Conservation (phyloP, 1,284 basidiomycete genomes). For the Fomes fomentarius region DNA sequence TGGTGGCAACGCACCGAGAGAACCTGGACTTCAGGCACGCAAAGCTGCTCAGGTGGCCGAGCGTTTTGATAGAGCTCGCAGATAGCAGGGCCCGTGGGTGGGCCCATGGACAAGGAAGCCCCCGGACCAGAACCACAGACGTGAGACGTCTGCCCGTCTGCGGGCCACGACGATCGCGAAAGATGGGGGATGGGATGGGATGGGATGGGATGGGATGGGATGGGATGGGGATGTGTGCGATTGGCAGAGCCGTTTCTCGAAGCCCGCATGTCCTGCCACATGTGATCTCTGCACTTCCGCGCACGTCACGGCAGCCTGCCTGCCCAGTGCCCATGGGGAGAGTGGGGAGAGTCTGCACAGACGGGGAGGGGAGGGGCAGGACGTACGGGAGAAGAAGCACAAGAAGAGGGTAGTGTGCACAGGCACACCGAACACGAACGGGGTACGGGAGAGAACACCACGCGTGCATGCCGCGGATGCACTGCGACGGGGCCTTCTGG, state of each 20-base stretch:
- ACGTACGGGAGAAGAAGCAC: background rate
- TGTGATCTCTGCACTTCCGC: conserved; percentile 15
- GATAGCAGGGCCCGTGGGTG: too few relatives aligned
- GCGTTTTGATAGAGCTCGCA: conserved; percentile 10
- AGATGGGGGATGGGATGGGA: too few relatives aligned
- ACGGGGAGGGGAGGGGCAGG: conserved; percentile 1
- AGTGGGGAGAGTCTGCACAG: background rate
- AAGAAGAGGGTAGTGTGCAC: background rate
- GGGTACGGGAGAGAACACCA: too few relatives aligned
- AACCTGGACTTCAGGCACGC: conserved; percentile 9
- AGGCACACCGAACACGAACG: background rate
- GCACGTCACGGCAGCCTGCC: conserved; percentile 5
- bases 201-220: too few relatives aligned
- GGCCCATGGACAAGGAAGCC: too few relatives aligned
- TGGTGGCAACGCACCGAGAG: background rate
- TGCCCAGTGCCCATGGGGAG: background rate
- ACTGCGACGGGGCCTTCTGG: conserved; percentile 3
- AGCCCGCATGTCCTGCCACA: too few relatives aligned
- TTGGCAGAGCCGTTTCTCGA: too few relatives aligned
- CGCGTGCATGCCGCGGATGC: background rate
- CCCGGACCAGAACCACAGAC: too few relatives aligned
- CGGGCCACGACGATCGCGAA: conserved; percentile 15
- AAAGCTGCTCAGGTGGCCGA: conserved; percentile 9
- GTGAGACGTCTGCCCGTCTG: too few relatives aligned
- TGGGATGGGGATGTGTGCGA: too few relatives aligned